phyloP scores from a whole-genome alignment of 805 yeast genomes.

The Sugiyamaella smithiae region DNA sequence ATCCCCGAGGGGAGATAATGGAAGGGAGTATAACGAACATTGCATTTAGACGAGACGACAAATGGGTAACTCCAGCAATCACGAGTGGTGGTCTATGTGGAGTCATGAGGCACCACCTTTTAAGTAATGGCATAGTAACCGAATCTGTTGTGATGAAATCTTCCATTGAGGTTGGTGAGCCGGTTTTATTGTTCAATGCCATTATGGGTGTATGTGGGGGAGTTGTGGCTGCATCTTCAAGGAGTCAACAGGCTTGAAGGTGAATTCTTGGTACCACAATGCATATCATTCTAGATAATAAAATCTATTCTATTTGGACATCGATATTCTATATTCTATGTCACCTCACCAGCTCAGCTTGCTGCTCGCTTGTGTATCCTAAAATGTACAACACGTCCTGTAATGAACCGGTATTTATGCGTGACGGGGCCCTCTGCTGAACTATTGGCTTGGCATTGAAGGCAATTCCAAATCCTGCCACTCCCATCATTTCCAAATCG shows the following conservation, averaged over 20 bases:
- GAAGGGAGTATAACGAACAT: conserved; percentile 85
- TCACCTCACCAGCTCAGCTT: conserved; percentile 18
- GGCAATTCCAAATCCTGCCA: conserved; percentile 91
- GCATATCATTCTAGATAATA: too few species aligned
- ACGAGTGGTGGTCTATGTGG: conserved; percentile 82
- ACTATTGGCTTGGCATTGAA: conserved; percentile 98
- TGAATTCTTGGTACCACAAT: too few species aligned
- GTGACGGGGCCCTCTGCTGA: conserved; percentile 76
- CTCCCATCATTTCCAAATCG: conserved; percentile 87
- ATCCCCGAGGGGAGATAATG: conserved; percentile 55
- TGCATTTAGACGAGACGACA: conserved; percentile 54
- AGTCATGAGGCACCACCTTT: conserved; percentile 63
- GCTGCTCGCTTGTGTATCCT: conserved; percentile 44
- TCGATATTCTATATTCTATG: background rate
- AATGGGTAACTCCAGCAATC: conserved; percentile 81
- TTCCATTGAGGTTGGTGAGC: conserved; percentile 62
- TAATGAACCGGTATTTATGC: conserved; percentile 71
- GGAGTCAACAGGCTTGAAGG: background rate
- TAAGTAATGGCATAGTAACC: conserved; percentile 49
- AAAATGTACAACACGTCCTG: conserved; percentile 75
- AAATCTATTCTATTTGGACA: too few species aligned
- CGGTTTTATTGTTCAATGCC: conserved; percentile 74
- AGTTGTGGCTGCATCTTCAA: too few species aligned
- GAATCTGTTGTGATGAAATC: conserved; percentile 50
- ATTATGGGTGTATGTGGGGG: conserved; percentile 61